These are phyloP conservation scores for Cystoisospora suis DNA, from an alignment of 169 alveolate species.

Conservation along the genomic window DNA sequence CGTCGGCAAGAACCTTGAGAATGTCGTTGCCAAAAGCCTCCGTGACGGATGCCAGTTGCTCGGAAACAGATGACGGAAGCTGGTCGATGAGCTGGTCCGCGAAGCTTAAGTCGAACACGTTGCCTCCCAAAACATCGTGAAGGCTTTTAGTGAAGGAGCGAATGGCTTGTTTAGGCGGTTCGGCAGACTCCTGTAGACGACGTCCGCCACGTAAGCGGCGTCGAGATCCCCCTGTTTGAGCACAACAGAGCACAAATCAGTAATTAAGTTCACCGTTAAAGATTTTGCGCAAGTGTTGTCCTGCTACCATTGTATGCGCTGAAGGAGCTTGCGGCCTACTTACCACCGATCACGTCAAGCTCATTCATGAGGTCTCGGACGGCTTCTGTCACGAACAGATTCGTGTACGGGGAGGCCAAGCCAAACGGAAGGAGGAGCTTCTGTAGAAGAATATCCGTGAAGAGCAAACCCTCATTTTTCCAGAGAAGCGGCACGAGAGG, in stretches of 20 bases:
- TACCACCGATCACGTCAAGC: not conserved
- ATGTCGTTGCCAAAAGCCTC: constrained; percentile 23
- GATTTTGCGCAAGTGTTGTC: not conserved
- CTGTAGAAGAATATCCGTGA: constrained; percentile 21
- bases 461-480: constrained; percentile 18
- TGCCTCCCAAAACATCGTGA: constrained; percentile 12
- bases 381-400: constrained; percentile 13
- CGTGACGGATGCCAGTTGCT: not conserved
- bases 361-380: not conserved
- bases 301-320: not conserved
- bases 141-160: constrained; percentile 9
- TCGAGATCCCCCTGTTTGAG: not conserved
- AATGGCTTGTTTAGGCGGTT: not conserved
- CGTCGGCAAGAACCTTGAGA: constrained; percentile 6
- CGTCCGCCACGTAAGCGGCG: constrained; percentile 30
- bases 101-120: not conserved
- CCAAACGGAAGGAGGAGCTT: constrained; percentile 25
- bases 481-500: not conserved
- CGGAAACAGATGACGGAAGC: not conserved
- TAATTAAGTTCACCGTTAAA: no score
- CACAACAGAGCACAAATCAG: not conserved
- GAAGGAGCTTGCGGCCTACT: not conserved
- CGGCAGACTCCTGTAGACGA: not conserved
- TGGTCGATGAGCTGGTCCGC: constrained; percentile 8
- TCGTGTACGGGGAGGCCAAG: constrained; percentile 19